Conservation (phyloP, 1,284 basidiomycete species). For the Naganishia sp. region DNA sequence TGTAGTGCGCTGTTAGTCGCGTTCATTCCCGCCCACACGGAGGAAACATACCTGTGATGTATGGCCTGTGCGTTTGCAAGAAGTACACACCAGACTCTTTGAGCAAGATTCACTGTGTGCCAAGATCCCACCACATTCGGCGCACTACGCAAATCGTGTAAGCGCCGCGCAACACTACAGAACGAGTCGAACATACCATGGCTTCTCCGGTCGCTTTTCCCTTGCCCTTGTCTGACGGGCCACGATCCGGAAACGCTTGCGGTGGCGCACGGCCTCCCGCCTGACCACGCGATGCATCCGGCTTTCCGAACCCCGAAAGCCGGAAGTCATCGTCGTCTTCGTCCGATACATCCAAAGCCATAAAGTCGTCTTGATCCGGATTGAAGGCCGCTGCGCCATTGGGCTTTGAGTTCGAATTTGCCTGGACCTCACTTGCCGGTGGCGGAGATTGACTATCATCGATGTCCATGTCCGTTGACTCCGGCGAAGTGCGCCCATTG, state of each 20-base stretch:
- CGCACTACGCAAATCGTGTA: background rate
- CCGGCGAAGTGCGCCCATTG: background rate
- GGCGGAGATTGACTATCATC: background rate
- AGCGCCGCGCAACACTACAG: background rate
- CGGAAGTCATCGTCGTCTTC: conserved; percentile 8
- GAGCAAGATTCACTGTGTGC: conserved; percentile 17
- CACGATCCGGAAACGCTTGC: background rate
- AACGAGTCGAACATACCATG: conserved; percentile 10
- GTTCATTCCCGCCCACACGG: background rate
- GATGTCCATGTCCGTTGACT: conserved; percentile 16
- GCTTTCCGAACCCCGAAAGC: background rate
- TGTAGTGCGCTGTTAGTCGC: background rate
- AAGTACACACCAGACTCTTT: conserved; percentile 2
- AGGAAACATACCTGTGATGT: conserved; percentile 3
- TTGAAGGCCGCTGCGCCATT: conserved; percentile 5
- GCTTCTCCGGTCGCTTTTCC: conserved; percentile 9
- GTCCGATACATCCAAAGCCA: conserved; percentile 19
- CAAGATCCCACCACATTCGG: conserved; percentile 22
- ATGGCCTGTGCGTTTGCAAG: conserved; percentile 8
- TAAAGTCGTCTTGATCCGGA: conserved; percentile 23
- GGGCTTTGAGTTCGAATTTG: background rate
- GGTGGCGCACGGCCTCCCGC: background rate
- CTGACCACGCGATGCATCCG: background rate
- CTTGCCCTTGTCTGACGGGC: conserved; percentile 12
- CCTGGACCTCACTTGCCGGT: background rate